Base-by-base conservation (phyloP, 169 alveolate genomes). In the Eimeria tenella region DNA sequence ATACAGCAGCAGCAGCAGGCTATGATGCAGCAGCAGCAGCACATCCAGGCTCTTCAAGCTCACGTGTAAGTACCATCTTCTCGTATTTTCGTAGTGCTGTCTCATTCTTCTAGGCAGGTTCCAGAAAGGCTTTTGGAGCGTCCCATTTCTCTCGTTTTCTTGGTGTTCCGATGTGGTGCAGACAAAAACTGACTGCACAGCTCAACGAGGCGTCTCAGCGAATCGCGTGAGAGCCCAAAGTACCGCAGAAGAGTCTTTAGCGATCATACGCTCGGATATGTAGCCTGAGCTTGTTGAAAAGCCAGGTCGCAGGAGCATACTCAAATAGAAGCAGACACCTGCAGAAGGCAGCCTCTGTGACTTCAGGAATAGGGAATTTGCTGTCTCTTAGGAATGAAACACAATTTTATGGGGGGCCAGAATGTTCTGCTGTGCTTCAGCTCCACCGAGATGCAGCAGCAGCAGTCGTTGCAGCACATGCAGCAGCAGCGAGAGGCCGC, bases 1-100 rank as follows among this genome's bases (percentile, higher is more conserved):
- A 49, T 81, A 77, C 79, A 83, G 77, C 79, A 83, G 79, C 91
- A 60, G 74, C 91, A 83, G 62, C 91, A 83, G 19, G 91, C 91
- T 42, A 25, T 62, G 55, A 9, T 83, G 49, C 91, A 83, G 62
- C 91, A 83, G 17, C 91, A 83, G 62, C 91, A 83, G 19, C 91
- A 83, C 21, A 49, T 83, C 91, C 91, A 62, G 65, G 77, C 77
- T n/a, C 77, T 83, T 62, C 79, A 83, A 62, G 77, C 91, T 52
- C 91, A 83, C 56, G 21, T 62, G 91, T 83, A 49, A 49, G 89
- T 58, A 50, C 15, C 89, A 6, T 31, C 15, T 53, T 53, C 73
- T 55, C 89, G 31, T 23, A 31, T 31, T 15, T 49, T 23, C 55
- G 8, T 19, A 8, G 23, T 0, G 55, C 23, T 56, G 23, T n/a